Evolutionary conservation across 345 rosid genomes (phyloP).

Genomic region (Turnera subulata): DNA sequence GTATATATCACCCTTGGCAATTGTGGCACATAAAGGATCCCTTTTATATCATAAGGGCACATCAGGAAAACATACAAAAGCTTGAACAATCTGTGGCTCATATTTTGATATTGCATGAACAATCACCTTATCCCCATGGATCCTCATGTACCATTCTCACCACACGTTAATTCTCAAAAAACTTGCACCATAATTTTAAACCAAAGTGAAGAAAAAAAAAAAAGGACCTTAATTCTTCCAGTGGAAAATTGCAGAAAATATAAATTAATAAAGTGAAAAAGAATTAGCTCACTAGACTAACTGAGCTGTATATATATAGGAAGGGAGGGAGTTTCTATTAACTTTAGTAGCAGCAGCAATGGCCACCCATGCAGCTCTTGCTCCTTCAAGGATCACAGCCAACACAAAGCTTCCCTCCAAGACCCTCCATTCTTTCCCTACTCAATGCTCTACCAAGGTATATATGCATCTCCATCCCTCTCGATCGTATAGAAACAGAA

Average conservation of each 20-base stretch:
- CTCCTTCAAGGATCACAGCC: constrained; percentile 71
- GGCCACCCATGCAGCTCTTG: constrained; percentile 94
- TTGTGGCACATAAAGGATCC: background rate
- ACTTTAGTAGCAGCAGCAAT: constrained; percentile 48
- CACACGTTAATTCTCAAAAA: constrained; percentile 45
- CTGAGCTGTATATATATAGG: constrained; percentile 19
- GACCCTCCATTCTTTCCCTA: constrained; percentile 51
- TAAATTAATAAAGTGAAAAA: constrained; percentile 10
- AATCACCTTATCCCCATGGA: constrained; percentile 33
- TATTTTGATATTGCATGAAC: constrained; percentile 8
- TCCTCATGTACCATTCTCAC: constrained; percentile 32
- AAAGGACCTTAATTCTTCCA: background rate
- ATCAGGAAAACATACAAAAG: constrained; percentile 3
- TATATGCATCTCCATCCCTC: background rate
- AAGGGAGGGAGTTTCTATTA: constrained; percentile 9
- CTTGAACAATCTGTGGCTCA: constrained; percentile 36
- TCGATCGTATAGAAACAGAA: no score
- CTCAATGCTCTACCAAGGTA: constrained; percentile 81
- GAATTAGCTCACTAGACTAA: constrained; percentile 3
- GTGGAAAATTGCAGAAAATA: no score
- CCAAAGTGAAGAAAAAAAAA: background rate
- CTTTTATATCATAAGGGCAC: no score
- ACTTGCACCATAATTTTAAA: constrained; percentile 37
- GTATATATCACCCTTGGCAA: background rate
- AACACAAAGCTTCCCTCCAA: constrained; percentile 55